Conservation (phyloP, 306 rosid genomes). For the Dalbergia oliveri region DNA sequence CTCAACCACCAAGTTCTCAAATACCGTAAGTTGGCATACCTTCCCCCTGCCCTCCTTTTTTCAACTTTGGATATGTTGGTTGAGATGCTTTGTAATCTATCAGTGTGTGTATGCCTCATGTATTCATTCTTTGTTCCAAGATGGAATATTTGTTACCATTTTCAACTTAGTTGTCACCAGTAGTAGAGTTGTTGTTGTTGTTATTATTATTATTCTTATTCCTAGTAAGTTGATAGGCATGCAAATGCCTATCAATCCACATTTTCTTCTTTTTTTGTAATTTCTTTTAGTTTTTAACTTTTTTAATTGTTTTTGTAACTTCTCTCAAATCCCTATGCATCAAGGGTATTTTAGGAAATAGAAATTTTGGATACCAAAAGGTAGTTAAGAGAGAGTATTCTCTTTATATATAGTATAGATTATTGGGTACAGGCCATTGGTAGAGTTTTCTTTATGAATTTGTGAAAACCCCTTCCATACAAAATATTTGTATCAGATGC, state of each 20-base stretch:
- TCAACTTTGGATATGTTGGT: not conserved
- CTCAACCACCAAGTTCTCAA: slow-evolving; percentile 63
- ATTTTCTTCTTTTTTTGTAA: no score
- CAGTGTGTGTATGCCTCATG: not conserved
- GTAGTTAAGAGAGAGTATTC: no score
- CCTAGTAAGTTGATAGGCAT: no score
- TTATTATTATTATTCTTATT: no score
- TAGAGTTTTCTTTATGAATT: not conserved
- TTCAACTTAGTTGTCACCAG: not conserved
- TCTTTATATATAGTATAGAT: no score
- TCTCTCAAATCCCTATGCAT: no score
- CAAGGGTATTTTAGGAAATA: no score
- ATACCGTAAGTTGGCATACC: slow-evolving; percentile 61
- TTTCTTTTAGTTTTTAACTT: no score
- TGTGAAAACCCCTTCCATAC: slow-evolving; percentile 7
- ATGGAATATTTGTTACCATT: not conserved
- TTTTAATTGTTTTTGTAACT: no score
- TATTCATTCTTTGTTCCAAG: not conserved
- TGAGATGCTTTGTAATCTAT: slow-evolving; percentile 10
- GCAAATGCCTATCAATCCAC: no score
- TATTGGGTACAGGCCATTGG: no score
- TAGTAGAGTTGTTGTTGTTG: not conserved
- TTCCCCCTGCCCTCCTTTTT: not conserved
- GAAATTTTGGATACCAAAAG: no score
- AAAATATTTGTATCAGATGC: not conserved